Evolutionary conservation across 306 rosid genomes (phyloP), one percentile per base, ranked within the genome.

Genomic region (Castanopsis chinensis): DNA sequence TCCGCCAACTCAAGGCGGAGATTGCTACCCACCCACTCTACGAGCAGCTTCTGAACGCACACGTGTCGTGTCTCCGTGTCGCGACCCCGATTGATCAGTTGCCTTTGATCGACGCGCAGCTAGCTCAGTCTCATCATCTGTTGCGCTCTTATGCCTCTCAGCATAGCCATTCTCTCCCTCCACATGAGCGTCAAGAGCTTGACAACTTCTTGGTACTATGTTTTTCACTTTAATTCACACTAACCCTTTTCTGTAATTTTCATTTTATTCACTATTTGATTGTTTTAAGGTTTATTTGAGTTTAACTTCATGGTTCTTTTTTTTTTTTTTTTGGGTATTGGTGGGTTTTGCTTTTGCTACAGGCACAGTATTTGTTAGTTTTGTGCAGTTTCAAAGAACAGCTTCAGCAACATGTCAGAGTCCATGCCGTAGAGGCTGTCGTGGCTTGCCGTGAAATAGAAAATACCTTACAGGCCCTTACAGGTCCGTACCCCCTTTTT

Each of bases 401-500:
- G 78, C 99, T 96, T 82, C 99, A 93, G 59, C 96, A 96, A 52
- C 99, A 96, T 90, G 97, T 96, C 60, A 87, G 95, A 83, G 95
- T 93, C 77, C 99, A 96, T 79, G 99, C 99, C 52, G 98, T 96
- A 21, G 99, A 96, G 83, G 99, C 99, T 53, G 99, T 96, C 83
- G 87, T 96, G 96, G 98, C 93, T 20, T 96, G 99, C 96, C 99
- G 99, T 76, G 99, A 96, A 76, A 96, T 96, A 28, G 99, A 96
- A 85, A 96, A 88, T 58, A 88, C 93, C 78, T 90, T 96, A 72
- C 99, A 96, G 77, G 93, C 99, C 71, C 94, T 96, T 71, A 93
- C 99, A 23, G 98, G 99, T 95, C 82, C 4, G 61, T 14, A 10
- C 6, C 0, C 4, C 6, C 0, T 3, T 19, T 21, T 20, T 59